Evolutionary conservation across 495 filamentous ascomycete species (phyloP).

Genomic region (Aspergillus nidulans): DNA sequence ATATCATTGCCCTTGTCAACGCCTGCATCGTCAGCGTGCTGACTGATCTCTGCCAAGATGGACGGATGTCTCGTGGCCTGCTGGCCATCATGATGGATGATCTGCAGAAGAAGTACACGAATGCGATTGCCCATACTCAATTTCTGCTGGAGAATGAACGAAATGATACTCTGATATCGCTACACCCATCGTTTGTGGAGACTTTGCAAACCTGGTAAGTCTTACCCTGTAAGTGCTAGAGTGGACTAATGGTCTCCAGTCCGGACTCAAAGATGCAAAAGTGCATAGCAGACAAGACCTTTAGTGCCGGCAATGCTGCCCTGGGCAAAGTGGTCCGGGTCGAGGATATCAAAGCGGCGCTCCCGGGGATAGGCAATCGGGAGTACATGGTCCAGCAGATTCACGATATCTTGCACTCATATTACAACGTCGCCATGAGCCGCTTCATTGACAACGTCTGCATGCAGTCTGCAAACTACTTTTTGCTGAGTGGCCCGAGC

Average conservation of each 20-base stretch:
- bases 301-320: neutral
- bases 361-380: constrained; percentile 38
- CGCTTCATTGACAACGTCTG: constrained; percentile 55
- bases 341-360: constrained; percentile 12
- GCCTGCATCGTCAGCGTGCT: constrained; percentile 42
- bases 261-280: constrained; percentile 12
- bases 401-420: constrained; percentile 53
- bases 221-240: neutral
- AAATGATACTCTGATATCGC: constrained; percentile 39
- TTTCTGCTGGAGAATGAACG: constrained; percentile 50
- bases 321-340: neutral
- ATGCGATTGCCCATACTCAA: constrained; percentile 35
- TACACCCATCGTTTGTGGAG: constrained; percentile 52
- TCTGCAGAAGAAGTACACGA: constrained; percentile 39
- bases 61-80: constrained; percentile 32
- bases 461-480: constrained; percentile 35
- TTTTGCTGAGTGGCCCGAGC: constrained; percentile 30
- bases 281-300: neutral
- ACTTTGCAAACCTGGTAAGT: constrained; percentile 34
- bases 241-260: neutral
- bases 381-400: constrained; percentile 47
- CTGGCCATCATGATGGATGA: constrained; percentile 38
- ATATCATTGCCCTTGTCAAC: constrained; percentile 43
- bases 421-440: constrained; percentile 56
- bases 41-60: constrained; percentile 32